Conservation (phyloP, 805 yeast genomes). For the Candida germanica region DNA sequence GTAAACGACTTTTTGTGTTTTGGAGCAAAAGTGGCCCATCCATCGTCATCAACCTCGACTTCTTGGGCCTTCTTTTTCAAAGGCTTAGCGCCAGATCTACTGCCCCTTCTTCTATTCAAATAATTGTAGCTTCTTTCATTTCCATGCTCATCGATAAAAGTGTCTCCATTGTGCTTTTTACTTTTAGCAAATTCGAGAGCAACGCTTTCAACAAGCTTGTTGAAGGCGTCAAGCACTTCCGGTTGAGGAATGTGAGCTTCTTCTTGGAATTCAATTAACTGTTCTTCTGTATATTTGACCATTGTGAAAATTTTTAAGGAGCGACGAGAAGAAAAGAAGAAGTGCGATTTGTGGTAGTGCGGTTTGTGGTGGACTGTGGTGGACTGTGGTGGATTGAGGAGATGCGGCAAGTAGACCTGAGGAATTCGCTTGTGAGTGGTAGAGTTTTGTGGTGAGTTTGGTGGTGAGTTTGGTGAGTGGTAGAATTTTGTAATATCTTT, state of each 20-base stretch:
- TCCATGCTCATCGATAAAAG: slow-evolving; percentile 45
- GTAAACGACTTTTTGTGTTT: slow-evolving; percentile 49
- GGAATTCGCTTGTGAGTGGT: too few species aligned
- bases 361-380: too few species aligned
- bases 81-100: slow-evolving; percentile 48
- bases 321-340: too few species aligned
- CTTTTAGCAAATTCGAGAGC: slow-evolving; percentile 38
- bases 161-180: slow-evolving; percentile 37
- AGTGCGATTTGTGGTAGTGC: too few species aligned
- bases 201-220: slow-evolving; percentile 63
- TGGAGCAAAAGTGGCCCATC: slow-evolving; percentile 67
- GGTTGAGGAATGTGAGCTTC: slow-evolving; percentile 59
- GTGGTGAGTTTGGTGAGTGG: too few species aligned
- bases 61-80: slow-evolving; percentile 55
- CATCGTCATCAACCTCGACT: slow-evolving; percentile 67
- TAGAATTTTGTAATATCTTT: too few species aligned
- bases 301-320: slow-evolving; percentile 31
- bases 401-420: too few species aligned
- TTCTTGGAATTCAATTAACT: slow-evolving; percentile 56
- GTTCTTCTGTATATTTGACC: slow-evolving; percentile 68
- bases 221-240: slow-evolving; percentile 62
- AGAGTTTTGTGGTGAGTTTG: too few species aligned
- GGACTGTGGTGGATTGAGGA: too few species aligned
- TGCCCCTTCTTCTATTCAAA: slow-evolving; percentile 61
- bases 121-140: slow-evolving; percentile 44